Conservation (phyloP, 2,329 filamentous ascomycete species). For the Pseudocercospora pini-densiflorae region DNA sequence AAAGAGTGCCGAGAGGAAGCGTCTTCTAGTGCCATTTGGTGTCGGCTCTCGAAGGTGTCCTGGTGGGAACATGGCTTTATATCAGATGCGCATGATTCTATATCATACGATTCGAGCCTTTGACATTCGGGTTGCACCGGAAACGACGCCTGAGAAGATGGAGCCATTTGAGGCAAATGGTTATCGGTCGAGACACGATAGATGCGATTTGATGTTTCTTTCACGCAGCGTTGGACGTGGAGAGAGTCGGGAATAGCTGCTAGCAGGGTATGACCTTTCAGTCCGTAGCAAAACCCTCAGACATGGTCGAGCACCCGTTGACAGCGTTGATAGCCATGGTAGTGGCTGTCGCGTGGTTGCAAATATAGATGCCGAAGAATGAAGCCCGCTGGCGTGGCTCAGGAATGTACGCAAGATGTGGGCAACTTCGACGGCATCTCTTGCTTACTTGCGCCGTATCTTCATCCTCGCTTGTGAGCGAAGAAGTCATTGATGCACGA, state of each 20-base stretch:
- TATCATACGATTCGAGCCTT: slow-evolving; percentile 8
- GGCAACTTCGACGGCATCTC: neutral
- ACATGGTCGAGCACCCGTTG: too few relatives aligned
- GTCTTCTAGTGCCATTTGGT: neutral
- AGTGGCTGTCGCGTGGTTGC: neutral
- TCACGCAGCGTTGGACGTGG: neutral
- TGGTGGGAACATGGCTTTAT: slow-evolving; percentile 9
- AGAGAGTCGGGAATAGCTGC: neutral
- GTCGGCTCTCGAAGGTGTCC: neutral
- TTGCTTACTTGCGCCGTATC: neutral
- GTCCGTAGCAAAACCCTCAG: too few relatives aligned
- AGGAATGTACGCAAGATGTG: neutral
- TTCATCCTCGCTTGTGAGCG: neutral
- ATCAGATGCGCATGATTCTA: slow-evolving; percentile 10
- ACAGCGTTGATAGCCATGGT: neutral
- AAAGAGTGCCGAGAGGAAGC: neutral
- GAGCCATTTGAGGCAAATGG: slow-evolving; percentile 2
- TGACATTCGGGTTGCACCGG: neutral
- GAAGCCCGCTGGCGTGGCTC: neutral
- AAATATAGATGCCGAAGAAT: neutral
- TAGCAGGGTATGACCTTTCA: too few relatives aligned
- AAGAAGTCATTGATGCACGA: neutral
- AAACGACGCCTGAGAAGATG: slow-evolving; percentile 7
- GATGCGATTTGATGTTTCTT: slow-evolving; percentile 2
- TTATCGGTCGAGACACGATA: neutral